Evolutionary conservation across 352 stramenopile species (phyloP), one percentile per base, ranked within the genome.

Genomic region (Pythium brassicae): DNA sequence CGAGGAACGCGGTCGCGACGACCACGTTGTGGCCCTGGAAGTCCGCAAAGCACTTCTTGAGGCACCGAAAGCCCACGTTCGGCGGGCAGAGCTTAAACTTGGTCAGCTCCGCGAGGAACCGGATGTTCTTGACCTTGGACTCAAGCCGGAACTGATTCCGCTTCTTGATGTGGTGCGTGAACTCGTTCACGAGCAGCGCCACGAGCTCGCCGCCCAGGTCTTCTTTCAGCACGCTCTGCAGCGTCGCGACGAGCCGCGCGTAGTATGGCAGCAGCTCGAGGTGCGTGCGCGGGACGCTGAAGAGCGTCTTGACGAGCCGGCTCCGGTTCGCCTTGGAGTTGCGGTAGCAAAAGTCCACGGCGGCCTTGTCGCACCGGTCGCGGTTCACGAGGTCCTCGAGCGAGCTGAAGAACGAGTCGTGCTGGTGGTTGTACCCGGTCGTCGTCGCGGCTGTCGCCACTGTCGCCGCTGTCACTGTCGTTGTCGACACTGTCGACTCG

Each of bases 31-130:
- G 86, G 4, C 94, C 92, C 55, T 87, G 89, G 64, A 99, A 99
- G 63, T 99, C 96, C 55, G 90, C 68, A 39, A 99, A 89, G 68
- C 96, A 99, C 46, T 88, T 81, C 61, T 96, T 90, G 11, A 98
- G 72, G 50, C 94, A 98, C 23, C 89, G 83, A 46, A 99, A 96
- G 32, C 87, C 88, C 20, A 97, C 86, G 34, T 97, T 97, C 6
- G 97, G 96, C 40, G 96, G 95, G 34, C 94, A 97, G 14, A 98
- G 81, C 47, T 87, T 83, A 54, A 99, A 99, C 61, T 99, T 99
- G 15, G 97, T 95, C 0, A 99, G 66, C 71, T 99, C 97, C 0
- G 89, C 92, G 20, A 99, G 77, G 52, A 98, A 99, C 7, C 94
- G 78, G 25, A 96, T 97, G 67, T 97, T 99, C 60, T 96, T 94